These are phyloP conservation scores for Gleditsia sinensis DNA, from an alignment of 306 rosid genomes.

Conservation along the genomic window DNA sequence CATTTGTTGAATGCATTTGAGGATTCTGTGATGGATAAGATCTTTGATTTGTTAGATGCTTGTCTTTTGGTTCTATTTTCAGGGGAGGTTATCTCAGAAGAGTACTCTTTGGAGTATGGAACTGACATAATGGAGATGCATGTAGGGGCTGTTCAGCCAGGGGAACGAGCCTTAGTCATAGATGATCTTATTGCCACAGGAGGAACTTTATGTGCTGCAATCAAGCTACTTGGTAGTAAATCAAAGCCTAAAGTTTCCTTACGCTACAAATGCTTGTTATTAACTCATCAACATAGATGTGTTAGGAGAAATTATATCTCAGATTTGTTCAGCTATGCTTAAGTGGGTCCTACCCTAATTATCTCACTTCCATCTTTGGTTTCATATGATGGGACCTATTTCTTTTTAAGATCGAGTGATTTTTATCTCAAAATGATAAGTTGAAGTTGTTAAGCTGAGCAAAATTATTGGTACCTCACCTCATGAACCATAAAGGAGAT, in stretches of 20 bases:
- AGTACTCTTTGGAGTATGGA: constrained; percentile 95
- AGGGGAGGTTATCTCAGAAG: constrained; percentile 97
- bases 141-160: constrained; percentile 86
- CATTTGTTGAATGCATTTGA: background rate
- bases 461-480: background rate
- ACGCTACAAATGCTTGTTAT: background rate
- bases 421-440: background rate
- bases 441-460: constrained; percentile 17
- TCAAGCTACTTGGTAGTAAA: constrained; percentile 80
- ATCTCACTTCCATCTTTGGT: constrained; percentile 1
- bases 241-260: background rate
- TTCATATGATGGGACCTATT: constrained; percentile 23
- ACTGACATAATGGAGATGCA: constrained; percentile 97
- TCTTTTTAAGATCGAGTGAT: background rate
- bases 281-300: background rate
- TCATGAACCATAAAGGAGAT: constrained; percentile 10
- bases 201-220: constrained; percentile 91
- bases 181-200: constrained; percentile 99
- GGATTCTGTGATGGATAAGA: constrained; percentile 11
- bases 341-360: background rate
- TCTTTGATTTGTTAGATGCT: constrained; percentile 28
- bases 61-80: constrained; percentile 35
- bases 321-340: background rate
- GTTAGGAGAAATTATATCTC: background rate
- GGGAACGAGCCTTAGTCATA: constrained; percentile 89